Percentiles rank a stretch among this genome's conserved stretches.
These are phyloP conservation scores for Calocybe cyanea DNA, from an alignment of 768 basidiomycete species.

Conservation along the genomic window DNA sequence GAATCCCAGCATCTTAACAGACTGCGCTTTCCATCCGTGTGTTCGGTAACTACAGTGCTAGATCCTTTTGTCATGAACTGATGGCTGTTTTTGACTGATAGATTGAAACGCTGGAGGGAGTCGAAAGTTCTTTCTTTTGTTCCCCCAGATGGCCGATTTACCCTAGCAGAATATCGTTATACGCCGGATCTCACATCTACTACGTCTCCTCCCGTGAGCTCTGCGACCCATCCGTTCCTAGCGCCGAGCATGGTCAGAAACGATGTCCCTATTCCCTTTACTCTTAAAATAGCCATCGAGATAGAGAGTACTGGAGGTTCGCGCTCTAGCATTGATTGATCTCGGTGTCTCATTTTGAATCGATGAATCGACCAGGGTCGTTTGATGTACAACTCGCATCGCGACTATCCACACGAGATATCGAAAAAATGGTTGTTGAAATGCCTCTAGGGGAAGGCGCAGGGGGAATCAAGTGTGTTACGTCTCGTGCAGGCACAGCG, in stretches of 20 bases:
- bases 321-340: conserved; percentile 9
- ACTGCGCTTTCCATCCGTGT: conserved; percentile 90
- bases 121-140: conserved; percentile 84
- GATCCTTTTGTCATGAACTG: not conserved
- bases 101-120: conserved; percentile 75
- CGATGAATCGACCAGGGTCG: conserved; percentile 34
- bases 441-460: conserved; percentile 75
- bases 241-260: conserved; percentile 28
- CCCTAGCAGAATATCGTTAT: conserved; percentile 80
- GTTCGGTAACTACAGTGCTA: conserved; percentile 59
- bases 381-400: conserved; percentile 65
- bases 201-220: conserved; percentile 20
- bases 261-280: conserved; percentile 47
- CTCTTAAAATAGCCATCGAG: conserved; percentile 46
- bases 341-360: no score
- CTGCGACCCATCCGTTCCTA: conserved; percentile 16
- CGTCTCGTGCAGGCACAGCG: conserved; percentile 44
- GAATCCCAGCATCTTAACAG: conserved; percentile 67
- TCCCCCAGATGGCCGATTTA: conserved; percentile 89
- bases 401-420: conserved; percentile 53
- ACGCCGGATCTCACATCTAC: conserved; percentile 34
- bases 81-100: conserved; percentile 24
- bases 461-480: conserved; percentile 67
- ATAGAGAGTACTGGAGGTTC: conserved; percentile 40
- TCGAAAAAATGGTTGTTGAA: conserved; percentile 72